Conservation (phyloP, 306 rosid genomes). For the Vigna mungo region DNA sequence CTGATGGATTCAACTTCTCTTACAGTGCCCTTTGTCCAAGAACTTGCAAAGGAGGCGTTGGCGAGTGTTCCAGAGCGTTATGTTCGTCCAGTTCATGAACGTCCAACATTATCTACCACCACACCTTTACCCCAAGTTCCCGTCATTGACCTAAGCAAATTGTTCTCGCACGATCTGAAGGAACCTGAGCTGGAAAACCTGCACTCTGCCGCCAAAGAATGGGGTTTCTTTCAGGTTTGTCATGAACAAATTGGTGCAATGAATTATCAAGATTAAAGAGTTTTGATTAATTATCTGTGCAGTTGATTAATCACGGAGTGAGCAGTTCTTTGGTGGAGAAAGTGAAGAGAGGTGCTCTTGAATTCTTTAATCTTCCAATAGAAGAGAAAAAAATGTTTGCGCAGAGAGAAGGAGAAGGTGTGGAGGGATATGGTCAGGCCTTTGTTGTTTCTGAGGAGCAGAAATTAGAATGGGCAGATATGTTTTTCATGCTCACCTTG, state of each 20-base stretch:
- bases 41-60: conserved; percentile 33
- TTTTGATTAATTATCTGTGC: too few species aligned
- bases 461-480: conserved; percentile 63
- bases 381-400: conserved; percentile 58
- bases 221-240: conserved; percentile 67
- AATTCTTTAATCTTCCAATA: conserved; percentile 49
- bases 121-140: conserved; percentile 46
- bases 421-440: conserved; percentile 59
- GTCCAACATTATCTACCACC: conserved; percentile 24
- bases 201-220: conserved; percentile 53
- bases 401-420: conserved; percentile 42
- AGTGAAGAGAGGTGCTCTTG: conserved; percentile 49
- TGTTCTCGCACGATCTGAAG: conserved; percentile 32
- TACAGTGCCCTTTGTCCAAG: conserved; percentile 41
- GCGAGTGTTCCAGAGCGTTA: conserved; percentile 43
- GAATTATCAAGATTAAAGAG: not conserved
- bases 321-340: conserved; percentile 47
- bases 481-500: conserved; percentile 37
- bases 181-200: conserved; percentile 46
- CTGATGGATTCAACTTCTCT: conserved; percentile 17
- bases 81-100: conserved; percentile 44
- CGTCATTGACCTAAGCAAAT: conserved; percentile 50
- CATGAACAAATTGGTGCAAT: not conserved
- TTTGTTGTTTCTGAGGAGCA: conserved; percentile 59
- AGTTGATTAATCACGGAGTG: conserved; percentile 52